Evolutionary conservation across 164 flowering plant genomes (phyloP).

Genomic region (Saururus chinensis): DNA sequence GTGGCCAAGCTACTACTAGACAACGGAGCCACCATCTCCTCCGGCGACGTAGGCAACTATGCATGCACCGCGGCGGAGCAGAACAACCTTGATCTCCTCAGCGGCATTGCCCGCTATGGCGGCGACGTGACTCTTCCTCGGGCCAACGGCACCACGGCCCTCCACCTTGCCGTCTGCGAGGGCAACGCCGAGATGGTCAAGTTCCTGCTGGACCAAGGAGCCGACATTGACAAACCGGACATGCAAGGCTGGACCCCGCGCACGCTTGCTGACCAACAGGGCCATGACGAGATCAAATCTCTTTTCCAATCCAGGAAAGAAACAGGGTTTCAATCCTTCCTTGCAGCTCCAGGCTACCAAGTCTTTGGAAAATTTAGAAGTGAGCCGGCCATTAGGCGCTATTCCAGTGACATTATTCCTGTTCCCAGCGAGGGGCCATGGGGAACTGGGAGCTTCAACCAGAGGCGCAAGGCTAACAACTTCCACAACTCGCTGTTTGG

Average conservation of each 20-base stretch:
- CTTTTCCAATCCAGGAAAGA: constrained; percentile 36
- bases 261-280: constrained; percentile 75
- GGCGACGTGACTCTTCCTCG: constrained; percentile 44
- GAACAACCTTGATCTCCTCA: constrained; percentile 44
- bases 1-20: constrained; percentile 36
- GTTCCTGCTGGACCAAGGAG: constrained; percentile 48
- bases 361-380: constrained; percentile 42
- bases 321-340: constrained; percentile 12
- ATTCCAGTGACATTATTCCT: constrained; percentile 13
- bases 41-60: constrained; percentile 54
- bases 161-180: constrained; percentile 74
- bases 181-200: constrained; percentile 53
- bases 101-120: constrained; percentile 33
- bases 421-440: constrained; percentile 11
- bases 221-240: constrained; percentile 49
- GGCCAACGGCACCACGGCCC: constrained; percentile 57
- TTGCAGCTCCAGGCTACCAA: constrained; percentile 13
- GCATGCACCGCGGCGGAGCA: constrained; percentile 72
- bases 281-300: constrained; percentile 54
- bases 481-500: constrained; percentile 83
- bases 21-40: constrained; percentile 39
- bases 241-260: constrained; percentile 71
- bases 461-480: constrained; percentile 42
- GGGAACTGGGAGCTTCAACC: constrained; percentile 13
- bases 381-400: constrained; percentile 35